Percentiles rank a stretch among this genome's conserved stretches.
Conservation (phyloP, 805 yeast genomes). For the Wickerhamomyces alni region DNA sequence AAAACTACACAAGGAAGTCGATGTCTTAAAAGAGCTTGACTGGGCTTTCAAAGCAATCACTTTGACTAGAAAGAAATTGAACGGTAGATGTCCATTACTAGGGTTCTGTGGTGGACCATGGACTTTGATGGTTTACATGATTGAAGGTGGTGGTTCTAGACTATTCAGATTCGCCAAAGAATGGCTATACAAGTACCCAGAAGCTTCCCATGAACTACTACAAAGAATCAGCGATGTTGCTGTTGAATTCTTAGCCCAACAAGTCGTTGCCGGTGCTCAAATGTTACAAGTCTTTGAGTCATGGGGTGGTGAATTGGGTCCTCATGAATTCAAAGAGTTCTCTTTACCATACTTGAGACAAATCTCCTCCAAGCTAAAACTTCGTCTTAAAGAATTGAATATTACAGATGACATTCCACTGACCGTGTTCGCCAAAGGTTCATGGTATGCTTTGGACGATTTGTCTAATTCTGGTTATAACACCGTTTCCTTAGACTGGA, state of each 20-base stretch:
- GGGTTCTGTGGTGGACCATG: constrained; percentile 99
- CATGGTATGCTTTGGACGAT: constrained; percentile 92
- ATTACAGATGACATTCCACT: constrained; percentile 70
- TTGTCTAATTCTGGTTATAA: constrained; percentile 78
- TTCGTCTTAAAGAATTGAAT: constrained; percentile 66
- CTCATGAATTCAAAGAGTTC: constrained; percentile 81
- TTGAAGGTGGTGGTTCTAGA: constrained; percentile 95
- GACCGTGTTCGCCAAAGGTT: constrained; percentile 90
- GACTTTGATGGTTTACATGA: constrained; percentile 95
- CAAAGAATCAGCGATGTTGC: constrained; percentile 83
- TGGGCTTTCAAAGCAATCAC: constrained; percentile 97
- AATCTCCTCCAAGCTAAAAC: constrained; percentile 63
- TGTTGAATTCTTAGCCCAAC: constrained; percentile 86
- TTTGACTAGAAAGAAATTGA: constrained; percentile 75
- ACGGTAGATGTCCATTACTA: constrained; percentile 88
- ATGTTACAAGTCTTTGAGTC: constrained; percentile 95
- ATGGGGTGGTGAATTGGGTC: constrained; percentile 97
- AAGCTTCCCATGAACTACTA: constrained; percentile 62
- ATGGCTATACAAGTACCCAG: constrained; percentile 82
- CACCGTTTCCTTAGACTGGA: constrained; percentile 91
- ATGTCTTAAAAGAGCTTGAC: constrained; percentile 69
- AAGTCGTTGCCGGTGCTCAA: constrained; percentile 97
- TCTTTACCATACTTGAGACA: constrained; percentile 83
- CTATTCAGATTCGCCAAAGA: constrained; percentile 86
- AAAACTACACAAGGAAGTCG: constrained; percentile 55